Conservation (phyloP, 2,329 filamentous ascomycete genomes). For the Sporothrix protearum region DNA sequence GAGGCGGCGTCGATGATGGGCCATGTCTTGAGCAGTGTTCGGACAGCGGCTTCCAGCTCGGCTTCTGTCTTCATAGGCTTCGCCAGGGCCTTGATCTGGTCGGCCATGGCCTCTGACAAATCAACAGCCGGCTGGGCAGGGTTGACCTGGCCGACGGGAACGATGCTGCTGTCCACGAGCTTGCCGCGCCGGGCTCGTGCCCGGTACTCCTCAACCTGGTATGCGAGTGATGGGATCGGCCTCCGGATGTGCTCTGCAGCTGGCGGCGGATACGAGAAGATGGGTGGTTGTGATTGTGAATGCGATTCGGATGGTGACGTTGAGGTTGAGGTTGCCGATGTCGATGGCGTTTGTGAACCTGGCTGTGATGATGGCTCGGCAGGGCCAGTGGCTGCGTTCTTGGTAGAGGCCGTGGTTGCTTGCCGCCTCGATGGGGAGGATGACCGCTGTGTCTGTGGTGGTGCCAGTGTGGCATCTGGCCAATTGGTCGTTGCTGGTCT, state of each 20-base stretch:
- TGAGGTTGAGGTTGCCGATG: background rate
- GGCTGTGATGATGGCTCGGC: background rate
- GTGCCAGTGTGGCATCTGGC: background rate
- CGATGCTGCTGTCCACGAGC: background rate
- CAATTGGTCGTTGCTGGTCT: background rate
- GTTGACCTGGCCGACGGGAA: background rate
- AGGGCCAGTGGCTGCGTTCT: too few relatives aligned
- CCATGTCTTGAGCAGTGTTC: background rate
- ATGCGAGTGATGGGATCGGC: background rate
- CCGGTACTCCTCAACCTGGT: constrained; percentile 18
- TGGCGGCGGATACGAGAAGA: background rate
- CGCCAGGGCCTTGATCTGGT: background rate
- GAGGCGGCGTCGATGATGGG: background rate
- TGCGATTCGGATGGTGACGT: background rate
- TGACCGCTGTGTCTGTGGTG: background rate
- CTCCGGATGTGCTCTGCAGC: background rate
- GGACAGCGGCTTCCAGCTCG: background rate
- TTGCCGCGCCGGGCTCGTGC: background rate
- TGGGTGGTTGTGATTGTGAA: background rate
- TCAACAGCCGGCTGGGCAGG: background rate
- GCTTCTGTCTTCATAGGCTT: background rate
- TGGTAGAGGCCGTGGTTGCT: too few relatives aligned
- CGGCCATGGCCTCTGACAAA: background rate
- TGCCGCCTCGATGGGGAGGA: background rate
- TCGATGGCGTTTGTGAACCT: background rate